phyloP scores from a whole-genome alignment of 371 early-diverging fungal species.

The Fennellomyces sp. region DNA sequence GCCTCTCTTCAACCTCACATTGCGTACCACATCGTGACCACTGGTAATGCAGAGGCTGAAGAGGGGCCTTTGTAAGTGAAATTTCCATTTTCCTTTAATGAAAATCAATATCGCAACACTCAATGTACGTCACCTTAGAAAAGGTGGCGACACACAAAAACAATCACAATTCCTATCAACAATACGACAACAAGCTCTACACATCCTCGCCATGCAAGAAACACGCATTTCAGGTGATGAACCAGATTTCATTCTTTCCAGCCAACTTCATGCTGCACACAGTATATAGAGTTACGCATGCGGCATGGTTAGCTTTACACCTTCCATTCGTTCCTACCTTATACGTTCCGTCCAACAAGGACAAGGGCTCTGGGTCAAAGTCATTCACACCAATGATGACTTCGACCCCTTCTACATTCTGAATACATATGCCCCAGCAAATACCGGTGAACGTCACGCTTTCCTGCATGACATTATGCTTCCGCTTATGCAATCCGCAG shows the following conservation, averaged over 20 bases:
- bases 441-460: too few relatives aligned
- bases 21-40: too few relatives aligned
- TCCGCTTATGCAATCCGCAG: too few relatives aligned
- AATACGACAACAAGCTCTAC: too few relatives aligned
- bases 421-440: background rate
- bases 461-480: too few relatives aligned
- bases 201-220: too few relatives aligned
- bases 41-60: too few relatives aligned
- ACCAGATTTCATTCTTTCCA: background rate
- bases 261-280: background rate
- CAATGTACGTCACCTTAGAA: background rate
- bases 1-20: too few relatives aligned
- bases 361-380: background rate
- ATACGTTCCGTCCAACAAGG: background rate
- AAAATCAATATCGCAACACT: background rate
- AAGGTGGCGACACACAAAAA: too few relatives aligned
- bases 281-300: background rate
- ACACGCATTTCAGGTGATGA: background rate
- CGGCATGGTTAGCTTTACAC: background rate
- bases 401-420: background rate
- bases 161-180: too few relatives aligned
- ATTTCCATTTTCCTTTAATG: too few relatives aligned
- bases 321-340: background rate
- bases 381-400: background rate
- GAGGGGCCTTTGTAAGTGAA: too few relatives aligned